Evolutionary conservation across 768 basidiomycete species (phyloP).

Genomic region (Termitomyces sp.): DNA sequence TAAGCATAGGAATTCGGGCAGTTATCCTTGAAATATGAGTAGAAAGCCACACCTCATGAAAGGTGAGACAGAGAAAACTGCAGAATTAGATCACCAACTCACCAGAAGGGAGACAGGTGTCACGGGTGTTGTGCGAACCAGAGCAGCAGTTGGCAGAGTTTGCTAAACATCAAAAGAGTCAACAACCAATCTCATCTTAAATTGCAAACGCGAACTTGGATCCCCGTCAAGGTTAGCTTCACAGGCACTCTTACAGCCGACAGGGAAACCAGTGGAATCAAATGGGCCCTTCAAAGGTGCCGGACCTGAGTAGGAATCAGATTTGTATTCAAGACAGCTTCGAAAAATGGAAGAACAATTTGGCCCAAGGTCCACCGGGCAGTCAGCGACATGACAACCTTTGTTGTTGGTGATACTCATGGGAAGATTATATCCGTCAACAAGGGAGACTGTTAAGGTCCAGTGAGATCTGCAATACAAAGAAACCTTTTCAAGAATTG

Average conservation of each 20-base stretch:
- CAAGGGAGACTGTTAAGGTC: no score
- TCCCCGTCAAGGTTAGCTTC: constrained; percentile 27
- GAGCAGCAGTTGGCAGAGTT: no score
- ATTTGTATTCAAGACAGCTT: no score
- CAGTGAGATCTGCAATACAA: no score
- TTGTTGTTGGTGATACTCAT: no score
- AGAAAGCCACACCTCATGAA: no score
- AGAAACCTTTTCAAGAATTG: no score
- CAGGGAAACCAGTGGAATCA: constrained; percentile 39
- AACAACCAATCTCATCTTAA: background rate
- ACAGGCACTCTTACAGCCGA: constrained; percentile 53
- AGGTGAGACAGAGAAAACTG: no score
- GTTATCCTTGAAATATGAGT: constrained; percentile 18
- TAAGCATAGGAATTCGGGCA: constrained; percentile 35
- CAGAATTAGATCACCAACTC: constrained; percentile 18
- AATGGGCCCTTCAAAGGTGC: constrained; percentile 39
- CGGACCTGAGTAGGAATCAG: constrained; percentile 18
- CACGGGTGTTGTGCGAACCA: constrained; percentile 16
- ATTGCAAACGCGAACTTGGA: constrained; percentile 9
- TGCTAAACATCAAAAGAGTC: constrained; percentile 7
- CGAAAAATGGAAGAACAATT: no score
- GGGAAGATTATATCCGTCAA: no score
- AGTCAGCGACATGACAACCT: no score
- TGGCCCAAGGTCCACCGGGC: no score
- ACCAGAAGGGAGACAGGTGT: constrained; percentile 10